Evolutionary conservation across 352 stramenopile genomes (phyloP), one percentile per base, ranked within the genome.

Genomic region (Phytophthora parvispora): DNA sequence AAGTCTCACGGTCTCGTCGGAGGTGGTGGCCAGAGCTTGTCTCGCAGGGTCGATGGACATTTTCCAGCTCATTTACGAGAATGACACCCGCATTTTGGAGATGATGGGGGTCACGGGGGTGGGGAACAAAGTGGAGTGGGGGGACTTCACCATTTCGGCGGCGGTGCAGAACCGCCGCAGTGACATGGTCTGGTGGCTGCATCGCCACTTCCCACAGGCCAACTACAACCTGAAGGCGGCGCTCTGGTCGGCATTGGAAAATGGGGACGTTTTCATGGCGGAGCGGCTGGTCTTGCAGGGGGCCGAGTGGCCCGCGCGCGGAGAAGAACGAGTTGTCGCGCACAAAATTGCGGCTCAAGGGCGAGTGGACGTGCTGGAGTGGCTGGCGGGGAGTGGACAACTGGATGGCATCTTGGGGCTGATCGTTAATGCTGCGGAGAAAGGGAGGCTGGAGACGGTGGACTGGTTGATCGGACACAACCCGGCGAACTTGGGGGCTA

Each of bases 121-220:
- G 2, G 52, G 51, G 0, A 22, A 63, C 7, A n/a, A 4, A 5
- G 56, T 51, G n/a, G 43, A 58, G 32, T 69, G 62, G 62, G 36
- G 43, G 20, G 42, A n/a, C 1, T 18, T 27, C 16, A 24, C 56
- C 34, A 50, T 61, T 6, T 34, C 36, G 12, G 45, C 64, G 6
- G 67, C 61, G 10, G 43, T 71, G 4, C 13, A 32, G 32, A 34
- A 20, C 50, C 47, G 52, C n/a, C 62, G 58, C 6, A 61, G 47
- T 34, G 54, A 55, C 10, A 28, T 77, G 28, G 53, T 61, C 48
- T 60, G 64, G 31, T 77, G 69, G 69, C 40, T 74, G 42, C 7
- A 50, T n/a, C 38, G 32, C 6, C 25, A 71, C 27, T 20, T 59
- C 49, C 49, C 50, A 29, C 38, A 59, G 9, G 45, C 31, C 25